Evolutionary conservation across 106 monocot genomes (phyloP), one percentile per base, ranked within the genome.

Genomic region (Dactylorhiza incarnata): DNA sequence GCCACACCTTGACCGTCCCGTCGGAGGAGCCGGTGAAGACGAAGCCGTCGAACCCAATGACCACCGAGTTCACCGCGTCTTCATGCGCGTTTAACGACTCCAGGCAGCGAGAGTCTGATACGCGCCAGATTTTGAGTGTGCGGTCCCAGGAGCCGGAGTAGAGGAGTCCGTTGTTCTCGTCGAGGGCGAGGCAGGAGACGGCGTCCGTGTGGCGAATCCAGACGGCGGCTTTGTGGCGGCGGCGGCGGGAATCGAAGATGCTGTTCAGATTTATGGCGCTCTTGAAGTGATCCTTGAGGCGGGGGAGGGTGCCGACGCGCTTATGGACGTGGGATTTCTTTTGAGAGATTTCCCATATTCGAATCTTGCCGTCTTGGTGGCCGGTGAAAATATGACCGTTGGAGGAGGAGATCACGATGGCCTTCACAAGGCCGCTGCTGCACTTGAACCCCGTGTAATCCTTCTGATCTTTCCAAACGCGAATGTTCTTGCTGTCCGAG

Each of bases 91-190:
- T 26, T 6, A 88, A 53, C 48, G 86, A 90, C 68, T 94, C 93
- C 7, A 90, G 44, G 65, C 87, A 87, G 45, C 77, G 83, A 45
- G 79, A 82, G 74, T 90, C 90, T 19, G 80, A 54, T 17, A 90
- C 13, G 23, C 87, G 84, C 93, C 93, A 94, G 2, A 87, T 81
- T 76, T 94, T 94, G 54, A 94, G 26, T 17, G 86, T 84, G 45
- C 69, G 83, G 71, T 94, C 93, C 86, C 90, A 90, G 4, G 93
- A 94, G 1, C 88, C 90, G 3, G 88, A 90, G 79, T 90, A 94
- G 37, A 94, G 73, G 20, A 86, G 51, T 2, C n/a, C 50, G 75
- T 75, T 74, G 76, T 83, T 84, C 43, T 88, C 81, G 78, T 53
- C 84, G 4, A 88, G 58, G 78, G 73, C 76, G 25, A 94, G 75